Base-by-base conservation (phyloP, 108 stramenopile genomes). In the Pseudonitzschia multistriata region DNA sequence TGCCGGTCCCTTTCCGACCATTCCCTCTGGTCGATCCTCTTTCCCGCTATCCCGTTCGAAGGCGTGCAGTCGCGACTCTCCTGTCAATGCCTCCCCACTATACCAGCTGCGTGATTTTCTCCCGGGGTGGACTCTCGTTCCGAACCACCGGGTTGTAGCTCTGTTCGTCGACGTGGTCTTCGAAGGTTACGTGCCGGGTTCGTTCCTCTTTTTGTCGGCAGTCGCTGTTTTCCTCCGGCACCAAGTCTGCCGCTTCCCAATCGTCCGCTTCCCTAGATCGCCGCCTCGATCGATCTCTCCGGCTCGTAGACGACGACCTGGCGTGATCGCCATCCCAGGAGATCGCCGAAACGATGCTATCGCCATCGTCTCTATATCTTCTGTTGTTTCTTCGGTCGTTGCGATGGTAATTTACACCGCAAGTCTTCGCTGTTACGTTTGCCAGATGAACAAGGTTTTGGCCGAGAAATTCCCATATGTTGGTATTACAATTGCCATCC, bases 301-400 rank as follows among this genome's bases (percentile, higher is more conserved):
- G 25, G 50, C 15, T 17, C 17, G 42, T 17, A 6, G 42, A 37
- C 37, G 52, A 55, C 27, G 54, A 55, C 29, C n/a, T 30, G 7
- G 13, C 57, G 34, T 59, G 25, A 29, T 59, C 57, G 33, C 17
- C 31, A 13, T 59, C 57, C 57, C 57, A 59, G n/a, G 57, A 59
- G 29, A 59, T 36, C 5, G 57, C 57, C 3, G 57, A 59, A 35
- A 59, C 57, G 34, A 59, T 29, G 31, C 57, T 59, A 33, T 29
- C 31, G 1, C 28, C 57, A n/a, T 59, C 57, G 34, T 59, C 57
- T 59, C 57, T 59, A 24, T 8, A 8, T 13, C 34, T 17, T 3
- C 13, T 29, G 25, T 1, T 11, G 25, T 53, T 19, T 5, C 37
- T 8, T 5, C 37, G 37, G 37, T 37, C 42, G 7, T 10, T 45